These are phyloP conservation scores for Jackrogersella multiformis DNA, from an alignment of 495 filamentous ascomycete species.

Conservation along the genomic window DNA sequence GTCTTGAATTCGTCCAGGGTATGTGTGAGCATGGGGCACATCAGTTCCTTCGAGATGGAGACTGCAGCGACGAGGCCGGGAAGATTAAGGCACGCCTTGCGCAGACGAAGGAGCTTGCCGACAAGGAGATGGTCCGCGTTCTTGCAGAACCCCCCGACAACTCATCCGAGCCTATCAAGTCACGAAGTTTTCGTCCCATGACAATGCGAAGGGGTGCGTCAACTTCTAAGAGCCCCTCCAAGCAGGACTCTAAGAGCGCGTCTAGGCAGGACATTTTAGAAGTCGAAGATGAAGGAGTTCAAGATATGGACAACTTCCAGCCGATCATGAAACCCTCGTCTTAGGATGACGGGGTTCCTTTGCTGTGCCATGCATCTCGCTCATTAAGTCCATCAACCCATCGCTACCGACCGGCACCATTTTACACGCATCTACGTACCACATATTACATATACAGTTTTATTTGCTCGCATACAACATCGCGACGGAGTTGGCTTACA, in stretches of 20 bases:
- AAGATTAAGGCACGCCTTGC: constrained; percentile 68
- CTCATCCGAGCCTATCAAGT: constrained; percentile 35
- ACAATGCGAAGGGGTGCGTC: constrained; percentile 46
- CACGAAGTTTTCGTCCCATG: constrained; percentile 46
- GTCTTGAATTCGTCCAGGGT: constrained; percentile 78
- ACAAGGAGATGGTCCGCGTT: constrained; percentile 66
- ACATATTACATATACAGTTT: background rate
- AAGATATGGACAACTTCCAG: constrained; percentile 50
- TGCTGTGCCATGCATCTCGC: constrained; percentile 7
- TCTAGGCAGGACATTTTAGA: constrained; percentile 39
- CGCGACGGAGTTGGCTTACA: constrained; percentile 40
- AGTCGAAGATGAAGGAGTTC: constrained; percentile 52
- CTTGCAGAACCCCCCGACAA: constrained; percentile 49
- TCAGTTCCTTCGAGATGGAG: constrained; percentile 83
- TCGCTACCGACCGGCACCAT: constrained; percentile 1
- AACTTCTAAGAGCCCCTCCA: constrained; percentile 38
- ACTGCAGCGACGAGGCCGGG: constrained; percentile 77
- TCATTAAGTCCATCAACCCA: constrained; percentile 12
- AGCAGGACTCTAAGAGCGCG: constrained; percentile 38
- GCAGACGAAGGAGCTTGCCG: constrained; percentile 68
- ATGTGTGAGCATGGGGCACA: constrained; percentile 87
- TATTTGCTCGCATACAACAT: constrained; percentile 30
- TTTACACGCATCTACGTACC: constrained; percentile 14
- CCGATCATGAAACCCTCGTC: constrained; percentile 36
- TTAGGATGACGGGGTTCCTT: constrained; percentile 17